Evolutionary conservation across 306 rosid species (phyloP), one percentile per base, ranked within the genome.

Genomic region (Corylus americana): DNA sequence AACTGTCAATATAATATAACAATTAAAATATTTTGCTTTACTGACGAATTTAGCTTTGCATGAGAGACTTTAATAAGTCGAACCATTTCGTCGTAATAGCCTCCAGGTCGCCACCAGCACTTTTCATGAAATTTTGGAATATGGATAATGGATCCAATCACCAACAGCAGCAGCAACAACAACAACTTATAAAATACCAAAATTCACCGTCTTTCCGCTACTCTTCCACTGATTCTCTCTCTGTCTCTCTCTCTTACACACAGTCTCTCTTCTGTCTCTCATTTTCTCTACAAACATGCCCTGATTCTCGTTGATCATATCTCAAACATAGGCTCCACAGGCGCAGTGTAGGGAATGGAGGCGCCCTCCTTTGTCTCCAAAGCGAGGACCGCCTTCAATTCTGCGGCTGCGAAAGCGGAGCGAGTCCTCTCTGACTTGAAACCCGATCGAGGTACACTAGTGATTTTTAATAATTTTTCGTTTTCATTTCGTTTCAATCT

Each of bases 401-500:
- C 98, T 82, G 98, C 96, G 16, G 99, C 99, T 76, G 97, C 98
- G 18, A 95, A 95, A 91, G 98, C 99, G 96, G 99, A 93, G 90
- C 88, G 97, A 20, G 93, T 93, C 58, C 84, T 92, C 14, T 74
- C 83, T 31, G 97, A 92, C 85, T 93, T 91, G 55, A 95, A 94
- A 80, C 84, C 97, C 79, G 97, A 92, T 90, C 96, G 91, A 84
- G 97, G 95, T 90, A 76, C 75, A 55, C 83, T 31, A 73, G 79
- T 42, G 20, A 4, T 53, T 61, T 53, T 71, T 66, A 18, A 3
- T 25, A 6, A 9, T 74, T 73, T 55, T 18, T 17, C n/a, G 44
- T 72, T 77, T 55, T n/a, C 35, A 37, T 3, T 58, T 53, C 68
- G 29, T 73, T 45, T 12, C 7, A 20, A 22, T 61, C 74, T 68